Percentiles rank a stretch among this genome's conserved stretches.
Evolutionary conservation across 805 yeast genomes (phyloP).

Genomic region (Starmerella khaoyaiensis): DNA sequence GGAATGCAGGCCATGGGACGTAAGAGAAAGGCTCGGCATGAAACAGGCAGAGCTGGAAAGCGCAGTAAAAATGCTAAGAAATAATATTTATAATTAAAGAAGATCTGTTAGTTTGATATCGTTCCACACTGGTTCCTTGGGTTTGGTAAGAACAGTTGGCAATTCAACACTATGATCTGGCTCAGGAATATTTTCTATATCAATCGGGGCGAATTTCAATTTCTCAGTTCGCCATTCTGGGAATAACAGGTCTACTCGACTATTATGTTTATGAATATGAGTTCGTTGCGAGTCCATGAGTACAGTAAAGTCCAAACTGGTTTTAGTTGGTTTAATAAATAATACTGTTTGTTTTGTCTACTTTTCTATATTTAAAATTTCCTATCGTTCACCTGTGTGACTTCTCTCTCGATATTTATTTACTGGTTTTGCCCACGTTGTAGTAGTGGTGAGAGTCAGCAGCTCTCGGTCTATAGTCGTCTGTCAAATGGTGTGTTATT

Average conservation of each 20-base stretch:
- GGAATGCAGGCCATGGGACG: slow-evolving; percentile 17
- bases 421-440: background rate
- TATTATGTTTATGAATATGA: slow-evolving; percentile 23
- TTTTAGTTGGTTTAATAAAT: too few relatives aligned
- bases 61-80: slow-evolving; percentile 1
- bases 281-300: slow-evolving; percentile 27
- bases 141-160: slow-evolving; percentile 17
- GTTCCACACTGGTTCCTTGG: slow-evolving; percentile 23
- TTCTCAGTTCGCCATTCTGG: slow-evolving; percentile 26
- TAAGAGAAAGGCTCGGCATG: slow-evolving; percentile 18
- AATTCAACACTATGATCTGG: background rate
- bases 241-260: slow-evolving; percentile 23
- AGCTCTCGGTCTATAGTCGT: background rate
- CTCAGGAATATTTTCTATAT: slow-evolving; percentile 6
- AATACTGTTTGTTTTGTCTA: too few relatives aligned
- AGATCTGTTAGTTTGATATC: slow-evolving; percentile 12
- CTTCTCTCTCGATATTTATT: background rate
- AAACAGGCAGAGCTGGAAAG: slow-evolving; percentile 2
- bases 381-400: too few relatives aligned
- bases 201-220: slow-evolving; percentile 24
- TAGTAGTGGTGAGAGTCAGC: background rate
- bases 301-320: background rate
- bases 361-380: too few relatives aligned
- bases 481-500: too few relatives aligned
- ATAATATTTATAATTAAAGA: background rate